phyloP scores from a whole-genome alignment of 768 basidiomycete species.

The Mycena pura region DNA sequence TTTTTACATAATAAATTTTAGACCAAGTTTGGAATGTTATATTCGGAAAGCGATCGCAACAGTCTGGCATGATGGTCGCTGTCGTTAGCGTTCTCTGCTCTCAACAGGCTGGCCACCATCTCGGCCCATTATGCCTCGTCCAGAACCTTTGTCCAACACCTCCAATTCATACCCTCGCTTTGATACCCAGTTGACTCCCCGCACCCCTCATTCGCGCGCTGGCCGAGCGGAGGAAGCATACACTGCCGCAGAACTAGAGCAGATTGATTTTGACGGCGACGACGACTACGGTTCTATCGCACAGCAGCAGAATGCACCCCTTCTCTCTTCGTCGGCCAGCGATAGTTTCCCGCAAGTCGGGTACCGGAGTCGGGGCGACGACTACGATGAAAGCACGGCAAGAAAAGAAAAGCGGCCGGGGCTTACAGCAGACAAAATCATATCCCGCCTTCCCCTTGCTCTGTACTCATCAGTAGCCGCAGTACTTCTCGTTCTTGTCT shows the following conservation, averaged over 20 bases:
- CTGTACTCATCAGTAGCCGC: conserved; percentile 51
- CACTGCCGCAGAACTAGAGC: conserved; percentile 54
- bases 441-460: conserved; percentile 48
- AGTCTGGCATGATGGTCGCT: background rate
- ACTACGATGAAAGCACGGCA: conserved; percentile 33
- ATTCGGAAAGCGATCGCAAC: background rate
- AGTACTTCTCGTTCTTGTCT: conserved; percentile 54
- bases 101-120: background rate
- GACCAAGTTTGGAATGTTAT: background rate
- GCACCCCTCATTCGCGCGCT: conserved; percentile 68
- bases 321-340: conserved; percentile 55
- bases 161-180: conserved; percentile 33
- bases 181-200: conserved; percentile 54
- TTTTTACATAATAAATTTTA: background rate
- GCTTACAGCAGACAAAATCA: conserved; percentile 31
- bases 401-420: conserved; percentile 25
- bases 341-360: conserved; percentile 46
- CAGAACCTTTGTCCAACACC: conserved; percentile 45
- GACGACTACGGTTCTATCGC: conserved; percentile 43
- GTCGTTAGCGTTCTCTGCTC: background rate
- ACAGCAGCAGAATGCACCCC: conserved; percentile 51
- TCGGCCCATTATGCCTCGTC: conserved; percentile 44
- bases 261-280: conserved; percentile 46
- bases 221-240: conserved; percentile 63
- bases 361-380: conserved; percentile 50